phyloP scores from a whole-genome alignment of 352 stramenopile species.

The Phytophthora pseudosyringae region DNA sequence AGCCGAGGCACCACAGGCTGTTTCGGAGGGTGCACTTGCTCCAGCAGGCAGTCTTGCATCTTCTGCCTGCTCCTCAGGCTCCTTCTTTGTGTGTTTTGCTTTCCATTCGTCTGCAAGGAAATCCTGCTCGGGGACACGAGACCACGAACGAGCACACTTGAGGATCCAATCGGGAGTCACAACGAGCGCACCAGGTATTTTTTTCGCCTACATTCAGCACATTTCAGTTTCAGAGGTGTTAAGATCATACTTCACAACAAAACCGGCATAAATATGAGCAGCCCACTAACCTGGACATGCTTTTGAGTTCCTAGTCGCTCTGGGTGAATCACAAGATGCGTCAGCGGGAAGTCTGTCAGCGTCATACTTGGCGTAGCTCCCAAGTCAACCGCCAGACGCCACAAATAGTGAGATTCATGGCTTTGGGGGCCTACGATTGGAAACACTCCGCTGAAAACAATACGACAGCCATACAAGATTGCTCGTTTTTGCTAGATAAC shows the following conservation, averaged over 20 bases:
- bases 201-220: constrained; percentile 51
- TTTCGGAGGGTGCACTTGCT: constrained; percentile 2
- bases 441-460: constrained; percentile 88
- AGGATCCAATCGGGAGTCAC: constrained; percentile 86
- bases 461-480: constrained; percentile 64
- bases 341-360: constrained; percentile 78
- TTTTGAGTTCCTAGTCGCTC: constrained; percentile 83
- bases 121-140: constrained; percentile 59
- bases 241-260: not conserved
- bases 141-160: constrained; percentile 79
- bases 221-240: constrained; percentile 1
- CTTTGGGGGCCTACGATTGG: constrained; percentile 60
- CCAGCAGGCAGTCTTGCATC: constrained; percentile 6
- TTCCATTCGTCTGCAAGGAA: constrained; percentile 78
- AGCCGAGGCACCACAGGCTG: constrained; percentile 1
- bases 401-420: constrained; percentile 76
- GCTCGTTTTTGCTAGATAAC: constrained; percentile 67
- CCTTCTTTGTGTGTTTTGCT: constrained; percentile 43
- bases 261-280: not conserved
- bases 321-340: constrained; percentile 87
- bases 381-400: constrained; percentile 76
- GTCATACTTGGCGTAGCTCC: constrained; percentile 69
- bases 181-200: constrained; percentile 61
- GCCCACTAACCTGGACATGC: constrained; percentile 57
- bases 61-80: constrained; percentile 21